A percentile compares a stretch with the other conserved stretches of the same genome.
Evolutionary conservation across 257 asterid species (phyloP).

Genomic region (Fraxinus quadrangulata): DNA sequence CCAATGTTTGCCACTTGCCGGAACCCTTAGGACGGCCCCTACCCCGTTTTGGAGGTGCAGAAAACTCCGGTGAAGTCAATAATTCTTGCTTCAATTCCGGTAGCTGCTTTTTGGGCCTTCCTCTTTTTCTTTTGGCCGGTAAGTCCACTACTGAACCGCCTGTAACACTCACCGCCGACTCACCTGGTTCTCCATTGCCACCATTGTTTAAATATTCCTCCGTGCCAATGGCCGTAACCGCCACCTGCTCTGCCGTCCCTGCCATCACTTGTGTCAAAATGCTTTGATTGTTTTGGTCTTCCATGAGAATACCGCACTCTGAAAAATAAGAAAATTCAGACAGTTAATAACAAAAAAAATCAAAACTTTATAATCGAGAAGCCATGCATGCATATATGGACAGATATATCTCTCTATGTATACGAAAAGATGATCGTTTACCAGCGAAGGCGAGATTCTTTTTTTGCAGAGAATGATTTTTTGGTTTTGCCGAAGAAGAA

Average conservation of each 20-base stretch:
- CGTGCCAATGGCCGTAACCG: constrained; percentile 1
- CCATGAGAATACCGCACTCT: constrained; percentile 23
- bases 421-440: neutral
- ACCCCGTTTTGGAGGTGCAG: constrained; percentile 30
- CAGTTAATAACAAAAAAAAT: neutral
- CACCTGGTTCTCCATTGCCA: constrained; percentile 13
- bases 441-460: neutral
- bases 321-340: constrained; percentile 16
- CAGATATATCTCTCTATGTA: neutral
- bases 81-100: constrained; percentile 11
- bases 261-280: neutral
- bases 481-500: neutral
- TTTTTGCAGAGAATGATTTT: neutral
- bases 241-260: constrained; percentile 1
- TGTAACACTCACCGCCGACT: constrained; percentile 3
- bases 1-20: constrained; percentile 40
- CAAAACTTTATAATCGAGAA: neutral
- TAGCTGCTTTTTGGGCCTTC: constrained; percentile 38
- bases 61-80: constrained; percentile 19
- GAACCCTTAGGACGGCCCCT: constrained; percentile 45
- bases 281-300: neutral
- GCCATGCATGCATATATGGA: constrained; percentile 6
- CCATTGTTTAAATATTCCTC: constrained; percentile 15
- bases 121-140: constrained; percentile 34
- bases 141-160: constrained; percentile 1